phyloP scores from a whole-genome alignment of 495 filamentous ascomycete species.

The Penicillium herquei region DNA sequence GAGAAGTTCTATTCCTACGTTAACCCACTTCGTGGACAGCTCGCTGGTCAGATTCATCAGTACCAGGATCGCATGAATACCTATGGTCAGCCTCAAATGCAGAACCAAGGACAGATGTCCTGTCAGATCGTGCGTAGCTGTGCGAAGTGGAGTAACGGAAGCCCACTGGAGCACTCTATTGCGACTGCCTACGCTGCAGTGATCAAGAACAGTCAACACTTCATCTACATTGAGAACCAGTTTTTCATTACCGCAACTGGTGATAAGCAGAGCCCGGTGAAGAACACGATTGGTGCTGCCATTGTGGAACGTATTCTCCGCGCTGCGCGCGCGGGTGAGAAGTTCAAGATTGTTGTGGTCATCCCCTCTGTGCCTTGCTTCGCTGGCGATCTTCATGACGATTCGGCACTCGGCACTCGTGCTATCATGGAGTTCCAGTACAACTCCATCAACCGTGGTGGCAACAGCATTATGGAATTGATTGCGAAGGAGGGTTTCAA shows the following conservation, averaged over 20 bases:
- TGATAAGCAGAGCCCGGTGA: conserved; percentile 71
- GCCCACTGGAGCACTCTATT: conserved; percentile 77
- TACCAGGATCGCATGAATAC: conserved; percentile 42
- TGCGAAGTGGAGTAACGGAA: conserved; percentile 71
- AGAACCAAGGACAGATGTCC: conserved; percentile 49
- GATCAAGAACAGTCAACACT: conserved; percentile 78
- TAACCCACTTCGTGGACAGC: conserved; percentile 39
- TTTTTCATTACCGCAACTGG: conserved; percentile 95
- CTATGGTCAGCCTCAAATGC: conserved; percentile 24
- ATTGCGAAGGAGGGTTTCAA: conserved; percentile 70
- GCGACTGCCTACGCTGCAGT: conserved; percentile 82
- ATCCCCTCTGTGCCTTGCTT: conserved; percentile 91
- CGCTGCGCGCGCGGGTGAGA: conserved; percentile 66
- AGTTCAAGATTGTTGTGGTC: conserved; percentile 80
- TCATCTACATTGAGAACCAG: conserved; percentile 95
- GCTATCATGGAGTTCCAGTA: conserved; percentile 98
- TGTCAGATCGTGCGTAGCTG: conserved; percentile 70
- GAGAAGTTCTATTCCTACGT: conserved; percentile 38
- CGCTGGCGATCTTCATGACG: conserved; percentile 79
- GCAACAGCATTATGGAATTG: conserved; percentile 79
- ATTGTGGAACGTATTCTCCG: conserved; percentile 86
- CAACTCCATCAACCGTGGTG: conserved; percentile 83
- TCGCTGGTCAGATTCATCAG: conserved; percentile 49
- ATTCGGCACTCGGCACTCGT: conserved; percentile 78
- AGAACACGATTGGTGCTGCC: conserved; percentile 82